A percentile compares a stretch with the other conserved stretches of the same genome.
These are phyloP conservation scores for Nicotiana tomentosiformis DNA, from an alignment of 257 asterid genomes.

Conservation along the genomic window DNA sequence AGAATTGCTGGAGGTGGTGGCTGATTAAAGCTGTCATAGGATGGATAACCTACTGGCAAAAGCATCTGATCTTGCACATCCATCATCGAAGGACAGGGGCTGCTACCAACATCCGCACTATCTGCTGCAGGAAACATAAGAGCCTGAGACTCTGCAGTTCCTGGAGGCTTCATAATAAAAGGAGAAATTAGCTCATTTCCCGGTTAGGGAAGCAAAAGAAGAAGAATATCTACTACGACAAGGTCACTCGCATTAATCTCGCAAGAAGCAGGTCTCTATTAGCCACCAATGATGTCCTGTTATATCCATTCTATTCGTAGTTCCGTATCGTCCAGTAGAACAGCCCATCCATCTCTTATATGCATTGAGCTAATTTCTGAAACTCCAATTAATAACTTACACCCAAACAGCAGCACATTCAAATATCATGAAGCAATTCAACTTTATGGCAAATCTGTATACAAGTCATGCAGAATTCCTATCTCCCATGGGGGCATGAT, in stretches of 20 bases:
- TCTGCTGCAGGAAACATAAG: slow-evolving; percentile 54
- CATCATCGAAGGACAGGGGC: slow-evolving; percentile 77
- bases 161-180: slow-evolving; percentile 81
- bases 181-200: slow-evolving; percentile 6
- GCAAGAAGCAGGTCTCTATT: background rate
- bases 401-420: background rate
- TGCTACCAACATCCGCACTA: slow-evolving; percentile 65
- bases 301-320: background rate
- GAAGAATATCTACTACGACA: background rate
- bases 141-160: slow-evolving; percentile 77
- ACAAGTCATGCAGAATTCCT: background rate
- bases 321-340: background rate
- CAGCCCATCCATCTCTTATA: background rate
- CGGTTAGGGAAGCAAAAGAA: background rate
- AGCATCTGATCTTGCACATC: slow-evolving; percentile 82
- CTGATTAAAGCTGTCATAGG: slow-evolving; percentile 62
- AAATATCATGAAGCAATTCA: background rate
- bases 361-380: background rate
- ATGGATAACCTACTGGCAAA: slow-evolving; percentile 59
- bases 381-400: background rate
- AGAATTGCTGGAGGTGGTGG: slow-evolving; percentile 44
- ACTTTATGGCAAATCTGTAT: background rate
- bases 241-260: background rate
- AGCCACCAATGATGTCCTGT: background rate
- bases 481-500: background rate